Base-by-base conservation (phyloP, 2,329 filamentous ascomycete genomes). In the Berkeleyomyces rouxiae region DNA sequence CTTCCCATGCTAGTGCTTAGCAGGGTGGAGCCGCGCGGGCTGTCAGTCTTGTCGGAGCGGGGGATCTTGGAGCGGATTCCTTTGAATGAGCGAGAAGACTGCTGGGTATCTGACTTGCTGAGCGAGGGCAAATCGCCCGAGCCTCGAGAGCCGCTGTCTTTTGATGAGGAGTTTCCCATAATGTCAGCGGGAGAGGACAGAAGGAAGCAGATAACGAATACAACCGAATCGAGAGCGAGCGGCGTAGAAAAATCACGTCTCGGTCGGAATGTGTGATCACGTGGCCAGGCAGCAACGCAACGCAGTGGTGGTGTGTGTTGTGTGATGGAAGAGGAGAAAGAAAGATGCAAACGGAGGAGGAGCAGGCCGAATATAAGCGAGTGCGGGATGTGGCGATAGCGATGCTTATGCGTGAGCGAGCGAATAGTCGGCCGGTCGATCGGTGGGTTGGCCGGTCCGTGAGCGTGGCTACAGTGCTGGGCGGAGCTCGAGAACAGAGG, bases 11-110 rank as follows among this genome's bases (percentile, higher is more conserved):
- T 92, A 47, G 81, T 83, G 10, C 80, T 82, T 58, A 90, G 72
- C 36, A 88, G 78, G 44, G 81, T 78, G 10, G 91, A 96, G 67
- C 80, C 84, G 67, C 90, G 81, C 31, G 91, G 90, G 71, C 91
- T 96, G 70, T 96, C 91, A 55, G 78, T 82, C 70, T 83, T 88
- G 66, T 78, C 78, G 67, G 74, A 78, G 43, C 87, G 88, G 1
- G 88, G 90, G 65, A 96, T 96, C 75, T 96, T 96, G 66, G 90
- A 95, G 65, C 89, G 82, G 68, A 97, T 81, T 46, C 84, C 86
- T 68, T 88, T 84, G 73, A 96, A 85, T 3, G 91, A 96, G 67
- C 90, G 87, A 40, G 87, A 83, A 5, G 90, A 96, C 67, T 96
- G 91, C 72, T 91, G 92, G 37, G 92, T 97, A 71, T 97, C 92